Percentiles rank a stretch among this genome's conserved stretches.
Evolutionary conservation across 352 stramenopile species (phyloP).

Genomic region (Phytophthora kernoviae): DNA sequence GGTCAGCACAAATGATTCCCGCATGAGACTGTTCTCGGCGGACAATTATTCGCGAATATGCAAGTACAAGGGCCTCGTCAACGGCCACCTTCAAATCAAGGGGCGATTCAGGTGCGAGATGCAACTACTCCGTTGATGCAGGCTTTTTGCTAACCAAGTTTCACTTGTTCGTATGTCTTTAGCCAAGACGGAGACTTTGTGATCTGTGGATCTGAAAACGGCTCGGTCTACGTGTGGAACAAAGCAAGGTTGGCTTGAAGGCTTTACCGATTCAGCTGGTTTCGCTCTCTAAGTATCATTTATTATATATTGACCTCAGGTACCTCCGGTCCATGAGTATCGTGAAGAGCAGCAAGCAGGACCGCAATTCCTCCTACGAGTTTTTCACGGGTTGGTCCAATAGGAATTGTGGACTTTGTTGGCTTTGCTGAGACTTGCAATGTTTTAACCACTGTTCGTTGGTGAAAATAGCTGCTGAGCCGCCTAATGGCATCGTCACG

Average conservation of each 20-base stretch:
- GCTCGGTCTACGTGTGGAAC: conserved; percentile 87
- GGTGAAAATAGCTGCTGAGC: conserved; percentile 52
- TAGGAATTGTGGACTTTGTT: neutral
- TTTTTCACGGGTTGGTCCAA: conserved; percentile 67
- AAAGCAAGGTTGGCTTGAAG: conserved; percentile 54
- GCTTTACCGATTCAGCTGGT: neutral
- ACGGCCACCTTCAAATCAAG: conserved; percentile 89
- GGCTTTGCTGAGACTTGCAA: neutral
- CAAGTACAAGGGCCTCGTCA: conserved; percentile 93
- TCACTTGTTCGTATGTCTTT: conserved; percentile 9
- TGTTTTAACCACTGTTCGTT: neutral
- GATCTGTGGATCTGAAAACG: conserved; percentile 88
- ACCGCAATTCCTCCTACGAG: conserved; percentile 83
- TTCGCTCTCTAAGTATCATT: neutral
- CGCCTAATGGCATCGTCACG: conserved; percentile 77
- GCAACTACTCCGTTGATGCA: neutral
- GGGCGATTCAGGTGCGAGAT: conserved; percentile 70
- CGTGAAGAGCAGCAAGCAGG: conserved; percentile 74
- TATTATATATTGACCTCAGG: conserved; percentile 21
- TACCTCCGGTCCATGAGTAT: conserved; percentile 58
- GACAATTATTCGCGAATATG: conserved; percentile 92
- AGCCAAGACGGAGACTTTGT: conserved; percentile 87
- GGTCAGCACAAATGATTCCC: conserved; percentile 92
- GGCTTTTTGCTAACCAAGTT: neutral
- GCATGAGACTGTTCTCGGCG: conserved; percentile 89